Conservation (phyloP, 2,329 filamentous ascomycete species). For the Phaeophleospora eucalypticola region DNA sequence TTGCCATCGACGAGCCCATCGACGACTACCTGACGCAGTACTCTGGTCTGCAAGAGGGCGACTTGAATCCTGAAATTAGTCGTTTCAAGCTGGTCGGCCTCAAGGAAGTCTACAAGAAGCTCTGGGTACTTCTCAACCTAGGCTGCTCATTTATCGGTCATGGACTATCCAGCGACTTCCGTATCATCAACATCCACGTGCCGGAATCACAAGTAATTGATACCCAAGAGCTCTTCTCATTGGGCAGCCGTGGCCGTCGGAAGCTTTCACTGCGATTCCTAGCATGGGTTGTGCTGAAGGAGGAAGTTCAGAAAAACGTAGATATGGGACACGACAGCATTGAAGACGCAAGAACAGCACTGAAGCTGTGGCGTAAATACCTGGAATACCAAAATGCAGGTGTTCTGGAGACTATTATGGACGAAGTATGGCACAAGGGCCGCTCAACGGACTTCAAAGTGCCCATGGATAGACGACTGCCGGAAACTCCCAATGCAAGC, state of each 20-base stretch:
- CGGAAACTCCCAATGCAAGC: slow-evolving; percentile 26
- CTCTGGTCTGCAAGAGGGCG: slow-evolving; percentile 82
- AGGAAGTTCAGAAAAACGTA: slow-evolving; percentile 84
- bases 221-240: slow-evolving; percentile 86
- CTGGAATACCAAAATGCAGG: slow-evolving; percentile 84
- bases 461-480: slow-evolving; percentile 22
- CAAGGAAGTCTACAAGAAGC: slow-evolving; percentile 94
- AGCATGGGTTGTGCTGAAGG: slow-evolving; percentile 84
- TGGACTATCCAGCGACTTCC: slow-evolving; percentile 90
- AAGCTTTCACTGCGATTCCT: slow-evolving; percentile 88
- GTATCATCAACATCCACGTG: slow-evolving; percentile 96
- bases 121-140: slow-evolving; percentile 93
- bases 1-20: slow-evolving; percentile 82
- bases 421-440: slow-evolving; percentile 74
- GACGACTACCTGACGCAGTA: slow-evolving; percentile 94
- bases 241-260: slow-evolving; percentile 67
- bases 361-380: slow-evolving; percentile 86
- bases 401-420: slow-evolving; percentile 74
- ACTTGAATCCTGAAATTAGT: slow-evolving; percentile 74
- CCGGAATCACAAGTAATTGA: slow-evolving; percentile 88
- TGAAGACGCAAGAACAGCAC: slow-evolving; percentile 86
- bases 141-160: slow-evolving; percentile 93
- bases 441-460: slow-evolving; percentile 48
- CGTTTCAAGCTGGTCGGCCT: slow-evolving; percentile 79
- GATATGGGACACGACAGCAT: slow-evolving; percentile 74